These are phyloP conservation scores for Silene noctiflora DNA, from an alignment of 179 eudicot species.

Conservation along the genomic window DNA sequence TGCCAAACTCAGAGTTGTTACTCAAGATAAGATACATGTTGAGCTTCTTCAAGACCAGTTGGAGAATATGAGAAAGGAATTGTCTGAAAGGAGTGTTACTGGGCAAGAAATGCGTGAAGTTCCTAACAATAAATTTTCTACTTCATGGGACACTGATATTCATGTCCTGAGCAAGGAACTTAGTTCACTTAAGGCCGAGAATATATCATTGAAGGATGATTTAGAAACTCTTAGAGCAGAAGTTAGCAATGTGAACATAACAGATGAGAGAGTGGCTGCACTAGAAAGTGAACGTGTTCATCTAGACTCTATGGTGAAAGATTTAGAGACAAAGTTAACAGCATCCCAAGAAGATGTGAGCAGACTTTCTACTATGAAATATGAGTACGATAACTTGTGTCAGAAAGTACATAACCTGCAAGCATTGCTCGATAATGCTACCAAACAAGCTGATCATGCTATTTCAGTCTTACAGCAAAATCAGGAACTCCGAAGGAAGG, in stretches of 20 bases:
- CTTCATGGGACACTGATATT: conserved; percentile 24
- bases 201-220: conserved; percentile 58
- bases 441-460: conserved; percentile 90
- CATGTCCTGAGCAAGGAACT: conserved; percentile 55
- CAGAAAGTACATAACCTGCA: conserved; percentile 73
- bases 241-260: conserved; percentile 51
- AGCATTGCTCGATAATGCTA: conserved; percentile 61
- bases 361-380: conserved; percentile 51
- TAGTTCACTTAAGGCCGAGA: conserved; percentile 61
- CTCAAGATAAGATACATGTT: conserved; percentile 74
- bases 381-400: conserved; percentile 58
- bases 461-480: conserved; percentile 65
- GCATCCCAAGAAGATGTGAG: conserved; percentile 65
- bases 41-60: conserved; percentile 69
- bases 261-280: conserved; percentile 55
- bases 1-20: conserved; percentile 61
- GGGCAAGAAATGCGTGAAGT: conserved; percentile 25
- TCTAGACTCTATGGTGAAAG: conserved; percentile 56
- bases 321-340: conserved; percentile 62
- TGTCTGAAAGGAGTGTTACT: conserved; percentile 42
- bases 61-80: conserved; percentile 55
- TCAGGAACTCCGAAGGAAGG: conserved; percentile 78
- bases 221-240: conserved; percentile 51
- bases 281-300: conserved; percentile 57
- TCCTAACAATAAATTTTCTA: conserved; percentile 29